Evolutionary conservation across 164 flowering plant genomes (phyloP), one percentile per base, ranked within the genome.

Genomic region (Protea cynaroides): DNA sequence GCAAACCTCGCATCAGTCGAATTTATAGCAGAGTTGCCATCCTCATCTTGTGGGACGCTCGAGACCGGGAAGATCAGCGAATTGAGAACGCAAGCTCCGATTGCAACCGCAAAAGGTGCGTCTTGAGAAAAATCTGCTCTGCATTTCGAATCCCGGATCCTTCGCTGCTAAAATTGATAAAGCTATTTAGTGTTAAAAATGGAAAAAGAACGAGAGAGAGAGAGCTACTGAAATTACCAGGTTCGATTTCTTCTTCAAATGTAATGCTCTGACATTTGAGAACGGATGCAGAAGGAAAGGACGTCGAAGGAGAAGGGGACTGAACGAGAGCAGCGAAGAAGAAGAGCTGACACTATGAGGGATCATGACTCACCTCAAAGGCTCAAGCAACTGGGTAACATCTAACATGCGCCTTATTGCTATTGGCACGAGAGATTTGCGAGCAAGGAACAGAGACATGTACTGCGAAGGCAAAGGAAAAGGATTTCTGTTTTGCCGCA

Each of bases 81-180:
- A 51, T 76, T 84, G 49, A 90, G 79, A 67, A 93, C 77, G 57
- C 79, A 87, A 25, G 82, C 86, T 12, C 92, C 94, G 65, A 90
- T 86, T 0, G 96, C 94, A 9, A 72, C 50, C 5, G 82, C 86
- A 34, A 86, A 76, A 0, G 97, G 94, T 4, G 89, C 89, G 62
- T 90, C 98, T 17, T 62, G 63, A 0, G 85, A 71, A 1, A 93
- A 66, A 71, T 82, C 92, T 9, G 92, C 93, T 58, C 85, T 79
- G 79, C 96, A 84, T 50, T 38, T 62, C 7, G 72, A 71, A 44
- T 59, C 68, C 58, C 80, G 58, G n/a, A 51, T 49, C 73, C 76
- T 78, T 37, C 71, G 54, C 81, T 69, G 59, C 64, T 40, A 56
- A 43, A 29, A 22, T 1, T 0, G 34, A 11, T 65, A 65, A 56